A percentile compares a stretch with the other conserved stretches of the same genome.
Conservation (phyloP, 2,329 filamentous ascomycete genomes). For the Botrytis hyacinthi region DNA sequence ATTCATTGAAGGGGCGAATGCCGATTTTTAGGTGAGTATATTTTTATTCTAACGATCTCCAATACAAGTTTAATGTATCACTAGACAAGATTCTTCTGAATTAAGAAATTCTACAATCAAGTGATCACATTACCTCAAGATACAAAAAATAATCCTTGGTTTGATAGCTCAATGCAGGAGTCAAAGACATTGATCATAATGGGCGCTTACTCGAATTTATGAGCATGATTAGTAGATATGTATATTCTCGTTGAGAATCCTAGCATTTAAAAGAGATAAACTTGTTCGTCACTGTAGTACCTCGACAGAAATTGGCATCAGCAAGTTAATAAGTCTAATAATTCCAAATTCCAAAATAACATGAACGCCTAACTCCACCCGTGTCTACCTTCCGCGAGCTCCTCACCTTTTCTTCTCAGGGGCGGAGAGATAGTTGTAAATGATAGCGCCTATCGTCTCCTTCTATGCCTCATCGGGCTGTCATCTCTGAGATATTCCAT, state of each 20-base stretch:
- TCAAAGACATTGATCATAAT: background rate
- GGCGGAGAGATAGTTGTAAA: too few relatives aligned
- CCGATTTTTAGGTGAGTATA: background rate
- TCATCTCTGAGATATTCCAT: too few relatives aligned
- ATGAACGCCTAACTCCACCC: background rate
- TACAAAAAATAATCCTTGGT: background rate
- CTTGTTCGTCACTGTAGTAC: too few relatives aligned
- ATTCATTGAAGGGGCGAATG: background rate
- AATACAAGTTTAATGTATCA: background rate
- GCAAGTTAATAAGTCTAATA: background rate
- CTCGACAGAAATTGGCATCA: too few relatives aligned
- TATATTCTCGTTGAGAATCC: too few relatives aligned
- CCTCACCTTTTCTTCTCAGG: too few relatives aligned
- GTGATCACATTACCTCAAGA: background rate
- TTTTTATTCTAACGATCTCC: background rate
- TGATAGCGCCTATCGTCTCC: too few relatives aligned
- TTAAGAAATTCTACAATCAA: background rate
- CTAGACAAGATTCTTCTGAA: background rate
- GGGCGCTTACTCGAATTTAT: background rate
- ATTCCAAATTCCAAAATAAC: background rate
- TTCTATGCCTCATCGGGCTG: too few relatives aligned
- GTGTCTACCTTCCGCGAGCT: too few relatives aligned
- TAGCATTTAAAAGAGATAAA: too few relatives aligned
- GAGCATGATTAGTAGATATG: background rate
- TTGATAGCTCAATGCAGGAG: background rate